A percentile compares a stretch with the other conserved stretches of the same genome.
phyloP scores from a whole-genome alignment of 805 yeast genomes.

The Ogataea nonfermentans region DNA sequence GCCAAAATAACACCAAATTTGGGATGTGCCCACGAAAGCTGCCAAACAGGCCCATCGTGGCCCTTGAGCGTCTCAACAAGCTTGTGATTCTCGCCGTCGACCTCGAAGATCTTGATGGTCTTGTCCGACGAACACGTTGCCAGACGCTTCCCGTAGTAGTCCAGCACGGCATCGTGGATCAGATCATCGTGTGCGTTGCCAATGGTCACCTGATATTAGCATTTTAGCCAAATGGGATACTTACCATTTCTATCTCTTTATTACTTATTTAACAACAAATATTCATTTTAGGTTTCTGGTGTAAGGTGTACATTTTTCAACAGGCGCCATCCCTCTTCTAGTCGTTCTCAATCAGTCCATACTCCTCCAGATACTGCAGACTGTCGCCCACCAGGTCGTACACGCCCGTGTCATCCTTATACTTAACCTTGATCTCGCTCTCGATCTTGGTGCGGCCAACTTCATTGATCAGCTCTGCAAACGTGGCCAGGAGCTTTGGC shows the following conservation, averaged over 20 bases:
- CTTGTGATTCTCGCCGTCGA: constrained; percentile 80
- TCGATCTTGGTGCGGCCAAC: constrained; percentile 79
- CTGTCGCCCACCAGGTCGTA: constrained; percentile 53
- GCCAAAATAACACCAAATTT: constrained; percentile 95
- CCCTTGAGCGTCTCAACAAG: constrained; percentile 83
- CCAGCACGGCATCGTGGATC: constrained; percentile 95
- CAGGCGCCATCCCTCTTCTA: background rate
- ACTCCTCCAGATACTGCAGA: constrained; percentile 46
- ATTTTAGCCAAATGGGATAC: background rate
- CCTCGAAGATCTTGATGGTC: constrained; percentile 90
- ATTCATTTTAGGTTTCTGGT: constrained; percentile 3
- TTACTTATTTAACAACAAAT: constrained; percentile 8
- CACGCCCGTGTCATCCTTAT: constrained; percentile 54
- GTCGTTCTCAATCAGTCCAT: constrained; percentile 38
- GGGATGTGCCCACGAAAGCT: constrained; percentile 98
- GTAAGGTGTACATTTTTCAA: constrained; percentile 7
- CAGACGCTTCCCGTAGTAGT: constrained; percentile 91
- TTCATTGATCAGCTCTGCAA: constrained; percentile 62
- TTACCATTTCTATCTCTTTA: constrained; percentile 6
- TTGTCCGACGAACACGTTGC: constrained; percentile 97
- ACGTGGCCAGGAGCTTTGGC: constrained; percentile 56
- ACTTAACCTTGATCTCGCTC: constrained; percentile 66
- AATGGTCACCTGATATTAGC: constrained; percentile 61
- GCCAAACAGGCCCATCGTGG: constrained; percentile 99
- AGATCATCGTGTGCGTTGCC: constrained; percentile 89